phyloP scores from a whole-genome alignment of 1,284 basidiomycete species.

The Waitea zeae region DNA sequence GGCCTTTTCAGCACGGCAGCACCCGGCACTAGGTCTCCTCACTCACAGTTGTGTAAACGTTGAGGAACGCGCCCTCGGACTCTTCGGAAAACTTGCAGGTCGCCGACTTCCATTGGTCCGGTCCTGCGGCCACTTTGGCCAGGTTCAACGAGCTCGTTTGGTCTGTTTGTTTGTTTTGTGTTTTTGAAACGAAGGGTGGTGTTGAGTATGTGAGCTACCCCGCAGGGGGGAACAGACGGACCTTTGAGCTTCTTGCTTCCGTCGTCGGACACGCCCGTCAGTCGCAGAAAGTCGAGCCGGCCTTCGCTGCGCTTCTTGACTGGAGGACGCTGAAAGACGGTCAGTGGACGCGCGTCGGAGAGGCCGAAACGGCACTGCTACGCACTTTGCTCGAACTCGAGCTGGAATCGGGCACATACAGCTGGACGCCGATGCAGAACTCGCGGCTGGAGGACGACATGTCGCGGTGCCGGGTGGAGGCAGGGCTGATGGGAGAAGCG shows the following conservation, averaged over 20 bases:
- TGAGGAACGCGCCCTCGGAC: conserved; percentile 42
- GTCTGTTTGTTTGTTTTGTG: conserved; percentile 20
- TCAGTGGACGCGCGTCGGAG: not conserved
- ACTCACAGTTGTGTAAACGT: conserved; percentile 35
- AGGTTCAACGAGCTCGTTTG: conserved; percentile 57
- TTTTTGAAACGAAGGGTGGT: not conserved
- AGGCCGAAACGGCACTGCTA: conserved; percentile 4
- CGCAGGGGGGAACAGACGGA: too few species aligned
- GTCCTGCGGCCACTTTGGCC: conserved; percentile 26
- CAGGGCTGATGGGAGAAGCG: too few species aligned
- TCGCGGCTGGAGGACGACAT: conserved; percentile 10
- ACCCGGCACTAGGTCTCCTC: not conserved
- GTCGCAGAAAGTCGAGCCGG: conserved; percentile 30
- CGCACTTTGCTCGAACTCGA: conserved; percentile 38
- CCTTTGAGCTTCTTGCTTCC: conserved; percentile 43
- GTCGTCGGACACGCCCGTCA: conserved; percentile 16
- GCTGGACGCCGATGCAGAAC: conserved; percentile 35
- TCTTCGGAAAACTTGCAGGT: conserved; percentile 55
- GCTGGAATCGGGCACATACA: conserved; percentile 43
- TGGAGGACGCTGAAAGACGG: conserved; percentile 10
- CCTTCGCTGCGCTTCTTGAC: conserved; percentile 30
- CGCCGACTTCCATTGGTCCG: conserved; percentile 51
- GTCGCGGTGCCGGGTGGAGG: not conserved
- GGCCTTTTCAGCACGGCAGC: not conserved
- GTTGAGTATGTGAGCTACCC: too few species aligned